Evolutionary conservation across 2,329 filamentous ascomycete genomes (phyloP), one percentile per base, ranked within the genome.

Genomic region (Cercospora sesami): DNA sequence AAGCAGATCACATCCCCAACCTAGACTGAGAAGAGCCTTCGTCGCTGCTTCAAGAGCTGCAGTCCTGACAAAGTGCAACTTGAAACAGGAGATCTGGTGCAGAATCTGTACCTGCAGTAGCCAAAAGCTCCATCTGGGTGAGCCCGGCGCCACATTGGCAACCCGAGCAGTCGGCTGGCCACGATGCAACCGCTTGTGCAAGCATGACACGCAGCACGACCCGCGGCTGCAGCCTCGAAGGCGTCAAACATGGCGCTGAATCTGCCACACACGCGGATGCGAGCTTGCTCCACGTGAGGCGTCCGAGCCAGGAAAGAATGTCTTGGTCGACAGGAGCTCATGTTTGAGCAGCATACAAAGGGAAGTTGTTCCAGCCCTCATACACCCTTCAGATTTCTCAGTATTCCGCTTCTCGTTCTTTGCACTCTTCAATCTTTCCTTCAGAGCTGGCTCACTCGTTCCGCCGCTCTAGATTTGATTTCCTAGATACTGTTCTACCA

Each of bases 401-500:
- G 36, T 26, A 14, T 63, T 66, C 55, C 64, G 48, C 55, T 55
- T 63, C 18, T 55, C 51, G 18, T 42, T 33, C 18, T 64, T n/a
- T 60, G 60, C 39, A 30, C 45, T 36, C 21, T 26, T 64, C 45
- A 68, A 64, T 57, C 21, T 51, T 58, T 73, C 72, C 69, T 71
- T 71, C 75, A 76, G 76, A 76, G 76, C 77, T 79, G 79, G 79
- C 78, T 83, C 82, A 80, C 80, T 84, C 81, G 78, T 79, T 81
- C 79, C 80, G 78, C 80, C 75, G 74, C 78, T 77, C 63, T 63
- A 71, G 63, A 68, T 63, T 67, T 57, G 45, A 66, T 64, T 48
- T 21, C 28, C 53, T 55, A 59, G 42, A 23, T 23, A 42, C 31
- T 57, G 21, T 63, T 55, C 9, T 48, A 48, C 39, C 58, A 51